Evolutionary conservation across 1,139 yeast genomes (phyloP).

Genomic region (Geotrichum reessii): DNA sequence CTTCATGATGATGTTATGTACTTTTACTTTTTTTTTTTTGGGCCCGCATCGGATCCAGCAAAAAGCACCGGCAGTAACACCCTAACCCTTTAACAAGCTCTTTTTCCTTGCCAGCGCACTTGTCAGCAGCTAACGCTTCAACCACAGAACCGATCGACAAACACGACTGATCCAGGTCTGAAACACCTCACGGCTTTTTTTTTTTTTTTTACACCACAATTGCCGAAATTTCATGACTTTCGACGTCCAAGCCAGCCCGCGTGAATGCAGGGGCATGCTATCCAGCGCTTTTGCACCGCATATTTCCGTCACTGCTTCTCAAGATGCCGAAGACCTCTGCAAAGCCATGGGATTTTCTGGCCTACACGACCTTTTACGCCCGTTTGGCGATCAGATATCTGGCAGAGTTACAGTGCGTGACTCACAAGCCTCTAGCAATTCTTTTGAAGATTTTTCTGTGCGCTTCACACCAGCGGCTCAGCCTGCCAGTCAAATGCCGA

Average conservation of each 20-base stretch:
- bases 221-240: neutral
- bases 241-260: neutral
- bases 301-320: constrained; percentile 50
- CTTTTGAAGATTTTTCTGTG: constrained; percentile 33
- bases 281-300: constrained; percentile 48
- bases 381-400: constrained; percentile 40
- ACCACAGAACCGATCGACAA: neutral
- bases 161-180: neutral
- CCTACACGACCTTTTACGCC: constrained; percentile 39
- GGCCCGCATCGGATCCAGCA: neutral
- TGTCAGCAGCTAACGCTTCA: neutral
- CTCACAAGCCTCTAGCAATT: constrained; percentile 31
- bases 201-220: neutral
- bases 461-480: constrained; percentile 25
- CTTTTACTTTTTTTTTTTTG: no score
- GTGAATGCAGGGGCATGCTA: neutral
- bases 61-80: neutral
- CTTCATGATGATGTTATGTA: no score
- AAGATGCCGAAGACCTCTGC: constrained; percentile 46
- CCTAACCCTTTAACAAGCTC: neutral
- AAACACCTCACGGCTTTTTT: neutral
- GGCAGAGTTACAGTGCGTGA: constrained; percentile 43
- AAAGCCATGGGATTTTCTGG: constrained; percentile 37
- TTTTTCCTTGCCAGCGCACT: neutral
- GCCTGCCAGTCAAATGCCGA: constrained; percentile 1